Conservation (phyloP, 805 yeast species). For the Hanseniaspora lachancei region DNA sequence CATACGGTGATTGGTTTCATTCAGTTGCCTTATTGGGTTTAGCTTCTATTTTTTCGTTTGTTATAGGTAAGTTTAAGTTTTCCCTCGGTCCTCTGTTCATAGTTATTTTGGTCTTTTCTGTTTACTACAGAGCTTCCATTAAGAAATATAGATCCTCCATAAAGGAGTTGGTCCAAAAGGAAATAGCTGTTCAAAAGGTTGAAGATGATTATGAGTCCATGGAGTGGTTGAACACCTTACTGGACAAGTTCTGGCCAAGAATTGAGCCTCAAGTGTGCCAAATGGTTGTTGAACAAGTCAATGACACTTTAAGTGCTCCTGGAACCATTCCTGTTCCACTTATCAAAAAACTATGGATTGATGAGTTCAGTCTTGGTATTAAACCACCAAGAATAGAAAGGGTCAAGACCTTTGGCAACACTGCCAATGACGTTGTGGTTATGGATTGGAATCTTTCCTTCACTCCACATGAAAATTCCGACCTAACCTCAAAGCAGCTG, state of each 20-base stretch:
- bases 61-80: conserved; percentile 63
- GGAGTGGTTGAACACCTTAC: conserved; percentile 87
- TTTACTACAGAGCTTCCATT: conserved; percentile 72
- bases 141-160: conserved; percentile 62
- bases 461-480: conserved; percentile 81
- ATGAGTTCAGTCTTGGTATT: conserved; percentile 81
- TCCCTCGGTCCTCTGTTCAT: conserved; percentile 72
- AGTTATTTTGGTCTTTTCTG: conserved; percentile 45
- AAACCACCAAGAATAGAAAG: conserved; percentile 89
- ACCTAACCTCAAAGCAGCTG: conserved; percentile 71
- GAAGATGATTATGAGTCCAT: conserved; percentile 85
- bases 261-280: conserved; percentile 82
- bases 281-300: conserved; percentile 72
- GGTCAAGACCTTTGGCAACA: conserved; percentile 79
- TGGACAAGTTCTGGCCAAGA: conserved; percentile 84
- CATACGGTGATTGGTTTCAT: conserved; percentile 95
- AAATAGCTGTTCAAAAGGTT: conserved; percentile 62
- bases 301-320: conserved; percentile 65
- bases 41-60: conserved; percentile 58
- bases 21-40: conserved; percentile 56
- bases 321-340: conserved; percentile 61
- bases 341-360: conserved; percentile 71
- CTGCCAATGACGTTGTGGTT: conserved; percentile 84
- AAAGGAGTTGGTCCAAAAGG: conserved; percentile 75
- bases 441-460: conserved; percentile 95